Conservation (phyloP, 1,284 basidiomycete genomes). For the Cutaneotrichosporon mucoides region DNA sequence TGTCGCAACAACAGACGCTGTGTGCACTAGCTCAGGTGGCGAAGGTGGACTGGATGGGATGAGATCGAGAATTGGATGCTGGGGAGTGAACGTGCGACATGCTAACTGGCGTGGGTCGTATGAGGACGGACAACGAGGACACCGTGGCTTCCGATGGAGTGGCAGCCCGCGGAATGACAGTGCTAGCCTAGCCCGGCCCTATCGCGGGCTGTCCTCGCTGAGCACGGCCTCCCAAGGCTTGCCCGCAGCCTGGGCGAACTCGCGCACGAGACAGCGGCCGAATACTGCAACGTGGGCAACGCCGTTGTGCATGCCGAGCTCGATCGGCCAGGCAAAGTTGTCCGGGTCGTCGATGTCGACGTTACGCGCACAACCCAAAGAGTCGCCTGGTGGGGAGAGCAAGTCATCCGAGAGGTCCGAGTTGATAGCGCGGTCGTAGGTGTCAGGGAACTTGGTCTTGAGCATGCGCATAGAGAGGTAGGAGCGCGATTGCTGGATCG, state of each 20-base stretch:
- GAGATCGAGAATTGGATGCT: too few relatives aligned
- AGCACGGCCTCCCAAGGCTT: conserved; percentile 30
- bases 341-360: conserved; percentile 35
- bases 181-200: neutral
- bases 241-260: conserved; percentile 31
- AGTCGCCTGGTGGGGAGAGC: conserved; percentile 34
- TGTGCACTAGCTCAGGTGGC: too few relatives aligned
- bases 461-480: conserved; percentile 32
- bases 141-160: too few relatives aligned
- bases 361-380: conserved; percentile 31
- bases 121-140: too few relatives aligned
- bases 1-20: too few relatives aligned
- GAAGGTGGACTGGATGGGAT: too few relatives aligned
- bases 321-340: conserved; percentile 45
- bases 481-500: conserved; percentile 34
- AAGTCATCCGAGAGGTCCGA: conserved; percentile 37
- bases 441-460: conserved; percentile 30
- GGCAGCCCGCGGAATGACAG: too few relatives aligned
- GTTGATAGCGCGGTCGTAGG: conserved; percentile 34
- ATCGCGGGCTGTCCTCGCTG: conserved; percentile 11
- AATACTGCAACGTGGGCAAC: conserved; percentile 40
- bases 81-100: too few relatives aligned
- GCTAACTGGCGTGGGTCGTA: too few relatives aligned
- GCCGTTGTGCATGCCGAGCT: conserved; percentile 42
- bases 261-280: conserved; percentile 38